phyloP scores from a whole-genome alignment of 2,329 filamentous ascomycete species.

The Emergomyces africanus region DNA sequence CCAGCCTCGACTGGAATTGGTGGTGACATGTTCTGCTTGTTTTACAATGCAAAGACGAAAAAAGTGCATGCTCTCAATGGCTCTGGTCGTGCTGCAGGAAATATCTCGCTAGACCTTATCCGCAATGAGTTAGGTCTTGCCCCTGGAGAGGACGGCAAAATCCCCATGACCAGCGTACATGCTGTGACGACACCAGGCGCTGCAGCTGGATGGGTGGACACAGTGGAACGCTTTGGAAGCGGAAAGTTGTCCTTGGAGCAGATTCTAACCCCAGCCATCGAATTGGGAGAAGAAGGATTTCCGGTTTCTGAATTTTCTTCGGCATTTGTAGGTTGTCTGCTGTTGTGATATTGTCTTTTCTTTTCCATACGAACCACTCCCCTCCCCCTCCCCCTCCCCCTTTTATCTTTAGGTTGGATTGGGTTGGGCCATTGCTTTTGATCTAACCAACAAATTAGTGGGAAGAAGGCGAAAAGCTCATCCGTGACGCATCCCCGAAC shows the following conservation, averaged over 20 bases:
- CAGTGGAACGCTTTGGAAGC: conserved; percentile 77
- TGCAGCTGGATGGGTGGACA: conserved; percentile 86
- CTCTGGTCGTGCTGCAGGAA: conserved; percentile 67
- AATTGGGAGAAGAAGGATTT: conserved; percentile 76
- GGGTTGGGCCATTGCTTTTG: neutral
- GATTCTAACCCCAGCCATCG: conserved; percentile 70
- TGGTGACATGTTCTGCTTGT: conserved; percentile 94
- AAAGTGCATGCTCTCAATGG: conserved; percentile 82
- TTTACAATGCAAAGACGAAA: conserved; percentile 70
- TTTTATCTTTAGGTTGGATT: too few relatives aligned
- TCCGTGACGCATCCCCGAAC: conserved; percentile 71
- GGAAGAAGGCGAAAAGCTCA: conserved; percentile 47
- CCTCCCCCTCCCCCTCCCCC: too few relatives aligned
- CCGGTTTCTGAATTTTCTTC: conserved; percentile 73
- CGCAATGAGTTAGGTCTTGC: conserved; percentile 55
- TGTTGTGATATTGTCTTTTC: neutral
- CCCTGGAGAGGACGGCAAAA: conserved; percentile 43
- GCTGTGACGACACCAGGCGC: conserved; percentile 82
- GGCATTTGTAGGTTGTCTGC: conserved; percentile 43
- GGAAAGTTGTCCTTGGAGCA: conserved; percentile 65
- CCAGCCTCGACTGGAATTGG: conserved; percentile 89
- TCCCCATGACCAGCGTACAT: conserved; percentile 66
- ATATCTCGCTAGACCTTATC: conserved; percentile 56
- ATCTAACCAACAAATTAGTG: conserved; percentile 44
- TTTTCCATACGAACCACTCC: too few relatives aligned